These are phyloP conservation scores for Populus pruinosa DNA, from an alignment of 345 rosid species.

Conservation along the genomic window DNA sequence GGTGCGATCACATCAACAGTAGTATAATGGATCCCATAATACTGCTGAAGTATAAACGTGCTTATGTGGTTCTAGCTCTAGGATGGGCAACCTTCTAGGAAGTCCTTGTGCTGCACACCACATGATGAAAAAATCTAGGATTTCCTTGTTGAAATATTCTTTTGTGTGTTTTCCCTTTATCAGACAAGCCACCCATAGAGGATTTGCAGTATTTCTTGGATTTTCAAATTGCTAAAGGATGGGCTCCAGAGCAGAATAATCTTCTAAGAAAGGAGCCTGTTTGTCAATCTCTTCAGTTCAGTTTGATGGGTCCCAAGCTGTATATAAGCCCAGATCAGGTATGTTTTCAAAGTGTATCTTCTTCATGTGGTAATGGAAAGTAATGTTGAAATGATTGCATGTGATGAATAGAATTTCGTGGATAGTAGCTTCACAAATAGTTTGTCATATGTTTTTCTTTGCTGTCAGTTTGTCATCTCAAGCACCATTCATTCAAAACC, in stretches of 20 bases:
- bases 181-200: conserved; percentile 96
- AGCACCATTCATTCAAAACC: background rate
- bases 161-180: background rate
- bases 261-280: conserved; percentile 92
- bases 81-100: background rate
- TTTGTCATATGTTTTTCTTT: background rate
- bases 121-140: background rate
- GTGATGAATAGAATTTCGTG: background rate
- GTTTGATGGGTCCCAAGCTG: conserved; percentile 99
- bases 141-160: conserved; percentile 7
- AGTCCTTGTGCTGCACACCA: background rate
- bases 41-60: background rate
- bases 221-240: conserved; percentile 75
- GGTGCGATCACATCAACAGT: background rate
- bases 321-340: conserved; percentile 95
- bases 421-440: background rate
- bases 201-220: conserved; percentile 95
- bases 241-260: conserved; percentile 94
- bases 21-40: background rate
- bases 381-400: background rate
- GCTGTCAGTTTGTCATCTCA: background rate
- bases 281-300: conserved; percentile 83
- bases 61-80: background rate
- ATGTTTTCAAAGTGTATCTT: background rate
- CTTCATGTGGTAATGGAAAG: conserved; percentile 2